Evolutionary conservation across 1,284 basidiomycete species (phyloP).

Genomic region (Golubevia pallescens): DNA sequence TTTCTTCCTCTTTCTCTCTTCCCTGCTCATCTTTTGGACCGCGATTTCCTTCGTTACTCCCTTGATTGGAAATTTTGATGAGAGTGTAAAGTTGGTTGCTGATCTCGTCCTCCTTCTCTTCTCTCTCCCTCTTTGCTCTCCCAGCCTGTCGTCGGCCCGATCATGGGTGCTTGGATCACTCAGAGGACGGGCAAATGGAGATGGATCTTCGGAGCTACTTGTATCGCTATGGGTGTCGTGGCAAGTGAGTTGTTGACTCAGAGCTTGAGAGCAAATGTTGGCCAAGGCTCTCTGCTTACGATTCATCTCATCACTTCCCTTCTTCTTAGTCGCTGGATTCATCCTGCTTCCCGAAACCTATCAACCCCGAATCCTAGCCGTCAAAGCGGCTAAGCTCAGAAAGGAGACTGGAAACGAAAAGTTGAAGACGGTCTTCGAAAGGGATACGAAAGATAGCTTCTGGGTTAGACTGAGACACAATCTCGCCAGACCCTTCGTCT

Average conservation of each 20-base stretch:
- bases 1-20: no score
- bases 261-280: no score
- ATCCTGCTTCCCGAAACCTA: constrained; percentile 53
- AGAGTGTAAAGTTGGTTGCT: no score
- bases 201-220: constrained; percentile 14
- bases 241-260: constrained; percentile 19
- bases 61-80: no score
- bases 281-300: no score
- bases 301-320: no score
- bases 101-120: neutral
- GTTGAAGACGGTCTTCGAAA: constrained; percentile 37
- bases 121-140: neutral
- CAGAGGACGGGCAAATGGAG: constrained; percentile 11
- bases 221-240: neutral
- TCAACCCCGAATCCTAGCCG: constrained; percentile 39
- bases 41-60: no score
- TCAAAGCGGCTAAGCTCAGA: constrained; percentile 27
- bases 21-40: no score
- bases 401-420: constrained; percentile 51
- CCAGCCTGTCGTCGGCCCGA: constrained; percentile 5
- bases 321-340: constrained; percentile 34
- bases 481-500: constrained; percentile 41
- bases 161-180: constrained; percentile 27
- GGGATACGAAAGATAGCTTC: constrained; percentile 20
- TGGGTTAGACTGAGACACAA: constrained; percentile 22